These are phyloP conservation scores for Tarenaya hassleriana DNA, from an alignment of 345 rosid species.

Conservation along the genomic window DNA sequence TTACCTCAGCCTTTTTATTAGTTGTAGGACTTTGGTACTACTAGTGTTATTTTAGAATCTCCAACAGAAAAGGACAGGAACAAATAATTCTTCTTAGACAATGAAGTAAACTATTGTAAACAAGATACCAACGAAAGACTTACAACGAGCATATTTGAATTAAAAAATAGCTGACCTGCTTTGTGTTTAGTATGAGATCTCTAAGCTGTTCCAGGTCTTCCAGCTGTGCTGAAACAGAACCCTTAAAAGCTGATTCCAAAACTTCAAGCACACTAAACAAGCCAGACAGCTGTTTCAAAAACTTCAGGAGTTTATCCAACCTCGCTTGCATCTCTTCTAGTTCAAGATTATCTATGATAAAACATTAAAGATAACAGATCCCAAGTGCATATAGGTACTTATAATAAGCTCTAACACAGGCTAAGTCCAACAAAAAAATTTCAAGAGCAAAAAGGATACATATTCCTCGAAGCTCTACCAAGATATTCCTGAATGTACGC, in stretches of 20 bases:
- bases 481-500: slow-evolving; percentile 53
- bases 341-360: slow-evolving; percentile 54
- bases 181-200: slow-evolving; percentile 69
- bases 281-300: slow-evolving; percentile 50
- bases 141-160: neutral
- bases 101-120: slow-evolving; percentile 1
- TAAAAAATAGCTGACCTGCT: slow-evolving; percentile 55
- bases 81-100: neutral
- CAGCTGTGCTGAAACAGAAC: slow-evolving; percentile 57
- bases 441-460: slow-evolving; percentile 61
- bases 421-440: slow-evolving; percentile 14
- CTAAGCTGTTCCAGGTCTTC: slow-evolving; percentile 76
- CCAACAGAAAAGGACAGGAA: slow-evolving; percentile 1
- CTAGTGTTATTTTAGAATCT: slow-evolving; percentile 3
- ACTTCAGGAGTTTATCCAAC: slow-evolving; percentile 50
- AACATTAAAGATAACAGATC: slow-evolving; percentile 37
- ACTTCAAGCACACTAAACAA: slow-evolving; percentile 74
- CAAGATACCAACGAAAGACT: neutral
- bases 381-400: slow-evolving; percentile 14
- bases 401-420: neutral
- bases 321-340: slow-evolving; percentile 50
- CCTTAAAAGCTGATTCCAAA: slow-evolving; percentile 77
- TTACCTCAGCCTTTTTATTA: slow-evolving; percentile 7
- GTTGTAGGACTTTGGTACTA: slow-evolving; percentile 3
- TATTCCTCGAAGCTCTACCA: slow-evolving; percentile 53